Evolutionary conservation across 306 rosid genomes (phyloP), one percentile per base, ranked within the genome.

Genomic region (Herpetospermum pedunculosum): DNA sequence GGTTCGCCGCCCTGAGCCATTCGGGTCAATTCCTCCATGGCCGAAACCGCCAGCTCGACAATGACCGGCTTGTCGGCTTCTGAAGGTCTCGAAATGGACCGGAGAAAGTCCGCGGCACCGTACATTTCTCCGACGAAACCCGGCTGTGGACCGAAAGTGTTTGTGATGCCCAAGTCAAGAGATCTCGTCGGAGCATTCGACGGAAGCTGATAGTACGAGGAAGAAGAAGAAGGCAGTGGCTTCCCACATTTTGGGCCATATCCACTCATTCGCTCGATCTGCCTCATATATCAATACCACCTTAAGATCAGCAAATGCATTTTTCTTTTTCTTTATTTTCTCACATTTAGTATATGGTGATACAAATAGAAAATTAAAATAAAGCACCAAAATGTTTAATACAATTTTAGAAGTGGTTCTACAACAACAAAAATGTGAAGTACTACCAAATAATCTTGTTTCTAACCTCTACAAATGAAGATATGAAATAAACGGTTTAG

Each of bases 1-100:
- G 96, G 89, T 10, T 82, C 81, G 26, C 86, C 91, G 13, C 77
- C 78, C n/a, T 80, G 80, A 70, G 87, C 89, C 85, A 90, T 53
- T 12, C 76, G 79, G 40, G 58, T 70, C 21, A 70, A 5, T 18
- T 70, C 74, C 54, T 90, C 90, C 95, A 88, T 82, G 2, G 96
- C 94, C 0, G 85, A 84, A 19, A 77, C 84, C 2, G 90, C 92
- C 8, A 90, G 82, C 78, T 88, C 91, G 25, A 84, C 78, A 10
- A 90, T 85, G 54, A 74, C 74, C 4, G 80, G 77, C 69, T 83
- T 90, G 25, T 92, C 88, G 5, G 83, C 80, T 43, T 86, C 86
- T 5, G 77, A 67, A 37, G 84, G 81, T 18, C 83, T 80, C 40
- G 86, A 73, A 10, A 82, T 79, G 37, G 41, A 79, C 67, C 43